Conservation (phyloP, 176 grass and related monocot genomes). For the Themeda triandra region DNA sequence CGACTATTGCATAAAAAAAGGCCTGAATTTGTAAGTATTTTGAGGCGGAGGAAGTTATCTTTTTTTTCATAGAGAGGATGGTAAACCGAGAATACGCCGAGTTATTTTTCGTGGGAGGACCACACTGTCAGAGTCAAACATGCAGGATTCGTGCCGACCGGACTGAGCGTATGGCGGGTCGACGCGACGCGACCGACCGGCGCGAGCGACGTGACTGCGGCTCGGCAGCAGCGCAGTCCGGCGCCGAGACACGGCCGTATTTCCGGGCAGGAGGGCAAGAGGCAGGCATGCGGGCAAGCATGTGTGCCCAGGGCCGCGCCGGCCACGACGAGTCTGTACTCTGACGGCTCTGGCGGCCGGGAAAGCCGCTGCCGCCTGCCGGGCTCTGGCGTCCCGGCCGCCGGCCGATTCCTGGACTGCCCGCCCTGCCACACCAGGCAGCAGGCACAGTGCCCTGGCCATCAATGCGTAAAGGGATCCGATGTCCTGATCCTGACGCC, state of each 20-base stretch:
- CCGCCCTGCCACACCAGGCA: no score
- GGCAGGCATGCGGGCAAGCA: no score
- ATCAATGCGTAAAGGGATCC: slow-evolving; percentile 46
- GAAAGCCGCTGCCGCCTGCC: slow-evolving; percentile 20
- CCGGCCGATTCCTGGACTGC: not conserved
- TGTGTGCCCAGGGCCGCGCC: no score
- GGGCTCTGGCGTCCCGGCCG: not conserved
- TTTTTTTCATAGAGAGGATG: no score
- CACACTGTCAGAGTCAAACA: not conserved
- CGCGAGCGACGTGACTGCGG: not conserved
- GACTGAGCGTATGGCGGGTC: not conserved
- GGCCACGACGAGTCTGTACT: no score
- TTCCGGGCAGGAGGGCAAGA: no score
- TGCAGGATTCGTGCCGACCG: not conserved
- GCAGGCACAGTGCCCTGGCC: not conserved
- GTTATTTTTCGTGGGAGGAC: not conserved
- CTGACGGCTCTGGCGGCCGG: not conserved
- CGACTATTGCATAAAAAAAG: no score
- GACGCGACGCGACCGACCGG: no score
- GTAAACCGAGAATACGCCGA: no score
- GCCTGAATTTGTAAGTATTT: no score
- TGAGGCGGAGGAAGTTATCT: no score
- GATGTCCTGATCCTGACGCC: slow-evolving; percentile 36
- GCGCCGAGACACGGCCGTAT: not conserved
- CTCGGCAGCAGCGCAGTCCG: not conserved